Evolutionary conservation across 2,329 filamentous ascomycete genomes (phyloP).

Genomic region (Pseudogymnoascus sp.): DNA sequence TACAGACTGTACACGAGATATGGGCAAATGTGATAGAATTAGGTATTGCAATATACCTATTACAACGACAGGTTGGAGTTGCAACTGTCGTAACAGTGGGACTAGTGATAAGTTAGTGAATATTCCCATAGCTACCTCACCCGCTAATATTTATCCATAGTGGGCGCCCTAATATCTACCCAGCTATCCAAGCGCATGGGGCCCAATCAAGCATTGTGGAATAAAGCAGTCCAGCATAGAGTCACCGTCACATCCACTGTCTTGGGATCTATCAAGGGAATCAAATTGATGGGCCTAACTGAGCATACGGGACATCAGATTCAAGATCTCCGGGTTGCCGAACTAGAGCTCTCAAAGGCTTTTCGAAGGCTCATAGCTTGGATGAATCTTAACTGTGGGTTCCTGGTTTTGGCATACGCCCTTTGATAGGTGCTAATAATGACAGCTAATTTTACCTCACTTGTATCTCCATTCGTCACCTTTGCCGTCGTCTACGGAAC

Average conservation of each 20-base stretch:
- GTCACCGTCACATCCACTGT: conserved; percentile 32
- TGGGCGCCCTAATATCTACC: neutral
- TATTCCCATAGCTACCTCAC: neutral
- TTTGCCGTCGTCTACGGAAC: conserved; percentile 17
- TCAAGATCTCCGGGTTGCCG: neutral
- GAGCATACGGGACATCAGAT: conserved; percentile 13
- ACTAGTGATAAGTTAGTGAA: neutral
- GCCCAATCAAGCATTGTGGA: conserved; percentile 26
- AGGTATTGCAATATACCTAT: conserved; percentile 31
- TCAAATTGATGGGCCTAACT: conserved; percentile 36
- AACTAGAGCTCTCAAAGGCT: conserved; percentile 9
- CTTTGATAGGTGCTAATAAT: conserved; percentile 12
- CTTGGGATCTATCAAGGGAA: conserved; percentile 33
- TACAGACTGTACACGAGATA: conserved; percentile 30
- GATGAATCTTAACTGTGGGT: neutral
- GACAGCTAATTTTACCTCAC: neutral
- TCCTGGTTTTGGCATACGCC: neutral
- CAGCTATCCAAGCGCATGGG: conserved; percentile 5
- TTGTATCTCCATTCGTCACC: conserved; percentile 18
- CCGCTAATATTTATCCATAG: neutral
- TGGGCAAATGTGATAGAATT: conserved; percentile 35
- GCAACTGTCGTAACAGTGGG: neutral
- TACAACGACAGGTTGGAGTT: conserved; percentile 31
- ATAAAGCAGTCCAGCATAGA: conserved; percentile 31
- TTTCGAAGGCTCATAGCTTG: neutral